Percentiles rank a stretch among this genome's conserved stretches.
phyloP scores from a whole-genome alignment of 768 basidiomycete genomes.

The Naganishia randhawae region DNA sequence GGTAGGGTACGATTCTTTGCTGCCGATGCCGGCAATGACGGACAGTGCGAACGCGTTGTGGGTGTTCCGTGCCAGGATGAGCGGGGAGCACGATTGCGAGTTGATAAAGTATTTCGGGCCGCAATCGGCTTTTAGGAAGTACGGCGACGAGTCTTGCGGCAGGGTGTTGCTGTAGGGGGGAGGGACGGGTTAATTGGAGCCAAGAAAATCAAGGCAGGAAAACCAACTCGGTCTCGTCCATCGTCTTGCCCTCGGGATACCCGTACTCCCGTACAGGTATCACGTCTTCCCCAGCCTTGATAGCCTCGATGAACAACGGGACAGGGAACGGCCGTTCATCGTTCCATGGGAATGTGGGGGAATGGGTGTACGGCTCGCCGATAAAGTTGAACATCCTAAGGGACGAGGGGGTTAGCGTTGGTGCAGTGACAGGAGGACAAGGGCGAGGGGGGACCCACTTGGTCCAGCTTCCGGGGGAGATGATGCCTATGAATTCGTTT shows the following conservation, averaged over 20 bases:
- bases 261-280: conserved; percentile 21
- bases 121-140: conserved; percentile 25
- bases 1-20: conserved; percentile 5
- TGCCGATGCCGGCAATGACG: conserved; percentile 29
- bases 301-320: conserved; percentile 27
- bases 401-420: neutral
- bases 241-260: conserved; percentile 18
- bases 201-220: neutral
- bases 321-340: conserved; percentile 26
- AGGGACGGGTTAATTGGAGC: neutral
- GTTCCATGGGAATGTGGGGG: conserved; percentile 25
- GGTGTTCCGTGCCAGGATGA: conserved; percentile 12
- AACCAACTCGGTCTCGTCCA: conserved; percentile 26
- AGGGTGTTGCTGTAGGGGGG: conserved; percentile 6
- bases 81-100: conserved; percentile 27
- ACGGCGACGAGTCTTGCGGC: conserved; percentile 18
- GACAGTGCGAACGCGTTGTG: conserved; percentile 21
- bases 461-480: conserved; percentile 28
- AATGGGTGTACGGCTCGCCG: conserved; percentile 25
- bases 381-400: conserved; percentile 27
- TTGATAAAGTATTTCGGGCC: conserved; percentile 29
- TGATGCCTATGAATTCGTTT: conserved; percentile 29
- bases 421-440: neutral
- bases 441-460: conserved; percentile 7
- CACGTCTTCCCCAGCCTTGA: conserved; percentile 30